These are phyloP conservation scores for Nematocida major DNA, from an alignment of 371 early-diverging fungal genomes.

Conservation along the genomic window DNA sequence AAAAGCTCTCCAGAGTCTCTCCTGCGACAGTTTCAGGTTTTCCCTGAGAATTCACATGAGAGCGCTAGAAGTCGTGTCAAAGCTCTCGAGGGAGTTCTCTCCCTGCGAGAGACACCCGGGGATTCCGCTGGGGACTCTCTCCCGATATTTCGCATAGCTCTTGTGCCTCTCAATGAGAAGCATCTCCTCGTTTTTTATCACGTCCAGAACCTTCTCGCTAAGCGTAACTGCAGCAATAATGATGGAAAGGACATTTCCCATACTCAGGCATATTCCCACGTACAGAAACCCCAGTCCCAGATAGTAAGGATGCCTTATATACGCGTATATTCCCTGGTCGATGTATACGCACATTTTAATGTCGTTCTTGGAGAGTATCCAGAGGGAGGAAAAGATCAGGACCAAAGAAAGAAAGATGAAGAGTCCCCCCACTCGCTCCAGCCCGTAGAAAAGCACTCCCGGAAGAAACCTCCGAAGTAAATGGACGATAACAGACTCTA, in stretches of 20 bases:
- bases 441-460: neutral
- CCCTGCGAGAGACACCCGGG: neutral
- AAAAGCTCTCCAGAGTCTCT: too few species aligned
- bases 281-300: constrained; percentile 23
- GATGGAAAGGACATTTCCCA: neutral
- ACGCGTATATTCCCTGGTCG: constrained; percentile 49
- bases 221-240: constrained; percentile 3
- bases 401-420: constrained; percentile 1
- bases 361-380: constrained; percentile 25
- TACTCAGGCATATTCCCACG: constrained; percentile 17
- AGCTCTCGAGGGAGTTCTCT: neutral
- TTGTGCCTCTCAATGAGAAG: constrained; percentile 16
- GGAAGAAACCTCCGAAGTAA: constrained; percentile 4
- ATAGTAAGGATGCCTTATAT: constrained; percentile 51
- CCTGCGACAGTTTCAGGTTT: too few species aligned
- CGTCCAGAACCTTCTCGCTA: neutral
- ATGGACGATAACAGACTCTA: constrained; percentile 34
- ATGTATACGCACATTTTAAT: constrained; percentile 24
- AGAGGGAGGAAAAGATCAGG: constrained; percentile 37
- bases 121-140: constrained; percentile 24
- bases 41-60: too few species aligned
- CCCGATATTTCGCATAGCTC: constrained; percentile 31
- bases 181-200: constrained; percentile 13
- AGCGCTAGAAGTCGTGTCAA: too few species aligned
- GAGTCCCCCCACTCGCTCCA: constrained; percentile 21